Conservation (phyloP, 768 basidiomycete genomes). For the Leucocoprinus leucothites region DNA sequence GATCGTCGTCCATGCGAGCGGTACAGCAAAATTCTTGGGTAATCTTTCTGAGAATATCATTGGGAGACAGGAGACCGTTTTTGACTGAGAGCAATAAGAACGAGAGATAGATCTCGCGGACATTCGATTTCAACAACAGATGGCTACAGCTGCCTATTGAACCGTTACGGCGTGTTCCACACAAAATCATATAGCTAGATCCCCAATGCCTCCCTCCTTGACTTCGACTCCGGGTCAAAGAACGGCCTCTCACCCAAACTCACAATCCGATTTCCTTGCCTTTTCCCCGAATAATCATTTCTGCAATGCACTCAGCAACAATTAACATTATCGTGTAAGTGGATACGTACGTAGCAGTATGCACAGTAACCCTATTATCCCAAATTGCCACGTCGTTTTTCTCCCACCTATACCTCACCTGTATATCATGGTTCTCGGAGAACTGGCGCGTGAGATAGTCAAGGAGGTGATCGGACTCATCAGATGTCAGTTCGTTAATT, state of each 20-base stretch:
- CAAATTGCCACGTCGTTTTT: slow-evolving; percentile 56
- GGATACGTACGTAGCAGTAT: slow-evolving; percentile 38
- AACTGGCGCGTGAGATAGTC: slow-evolving; percentile 46
- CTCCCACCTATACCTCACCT: slow-evolving; percentile 50
- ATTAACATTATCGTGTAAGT: background rate
- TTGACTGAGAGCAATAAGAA: too few relatives aligned
- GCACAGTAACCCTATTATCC: slow-evolving; percentile 55
- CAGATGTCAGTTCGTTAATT: slow-evolving; percentile 51
- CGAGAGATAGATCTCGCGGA: too few relatives aligned
- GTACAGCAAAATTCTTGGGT: too few relatives aligned
- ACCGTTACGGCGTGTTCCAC: too few relatives aligned
- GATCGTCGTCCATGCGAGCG: too few relatives aligned
- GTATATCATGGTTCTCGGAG: slow-evolving; percentile 58
- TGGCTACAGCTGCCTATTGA: too few relatives aligned
- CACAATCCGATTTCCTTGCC: slow-evolving; percentile 50
- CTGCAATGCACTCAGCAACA: slow-evolving; percentile 17
- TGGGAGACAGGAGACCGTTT: too few relatives aligned
- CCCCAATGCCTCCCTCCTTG: slow-evolving; percentile 16
- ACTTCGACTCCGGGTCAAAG: slow-evolving; percentile 38
- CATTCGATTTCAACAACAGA: too few relatives aligned
- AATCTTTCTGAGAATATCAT: too few relatives aligned
- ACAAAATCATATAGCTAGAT: too few relatives aligned
- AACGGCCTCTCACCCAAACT: slow-evolving; percentile 52
- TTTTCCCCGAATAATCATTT: slow-evolving; percentile 29
- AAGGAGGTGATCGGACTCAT: slow-evolving; percentile 52